Base-by-base conservation (phyloP, 805 yeast species). In the Nakazawaea ambrosiae region DNA sequence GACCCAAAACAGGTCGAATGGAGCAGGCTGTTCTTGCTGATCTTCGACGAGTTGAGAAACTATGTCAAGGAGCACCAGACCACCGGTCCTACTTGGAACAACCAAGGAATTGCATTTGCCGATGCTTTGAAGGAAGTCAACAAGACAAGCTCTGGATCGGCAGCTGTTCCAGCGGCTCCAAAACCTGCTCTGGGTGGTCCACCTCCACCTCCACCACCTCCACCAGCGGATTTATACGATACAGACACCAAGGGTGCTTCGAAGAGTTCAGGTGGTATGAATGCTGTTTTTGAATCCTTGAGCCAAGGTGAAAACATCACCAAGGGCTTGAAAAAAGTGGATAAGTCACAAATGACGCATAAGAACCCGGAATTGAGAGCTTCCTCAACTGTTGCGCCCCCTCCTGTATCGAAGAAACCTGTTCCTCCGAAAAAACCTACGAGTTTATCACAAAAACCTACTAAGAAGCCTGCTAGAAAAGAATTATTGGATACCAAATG, bases 181-280 rank as follows among this genome's bases (percentile, higher is more conserved):
- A 51, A 68, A 10, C 42, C 62, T 6, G 50, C 45, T 10, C 44
- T 47, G n/a, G 60, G 65, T 3, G 68, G 75, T 3, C 85, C 89
- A 5, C 94, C 95, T 14, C 97, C 97, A 2, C 95, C 95, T 2
- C 95, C 95, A 3, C 90, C 92, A 2, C 86, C 95, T 2, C 76
- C 81, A 11, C 90, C 95, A 20, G 78, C 94, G 8, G 63, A 78
- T 40, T 65, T 82, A 26, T 84, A 77, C 52, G 77, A 73, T 41
- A 54, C 51, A 1, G 50, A 57, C 16, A 41, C 57, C 9, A 39
- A 63, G 0, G 49, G 42, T 39, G 55, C 43, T 38, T 53, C 36
- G 48, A 50, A 17, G 65, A 66, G 48, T 15, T 41, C 49, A 9
- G 92, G 95, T 28, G 92, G 95, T 29, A 75, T 90, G 65, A 70